Conservation (phyloP, 768 basidiomycete species). For the Leccinum barrowsii region DNA sequence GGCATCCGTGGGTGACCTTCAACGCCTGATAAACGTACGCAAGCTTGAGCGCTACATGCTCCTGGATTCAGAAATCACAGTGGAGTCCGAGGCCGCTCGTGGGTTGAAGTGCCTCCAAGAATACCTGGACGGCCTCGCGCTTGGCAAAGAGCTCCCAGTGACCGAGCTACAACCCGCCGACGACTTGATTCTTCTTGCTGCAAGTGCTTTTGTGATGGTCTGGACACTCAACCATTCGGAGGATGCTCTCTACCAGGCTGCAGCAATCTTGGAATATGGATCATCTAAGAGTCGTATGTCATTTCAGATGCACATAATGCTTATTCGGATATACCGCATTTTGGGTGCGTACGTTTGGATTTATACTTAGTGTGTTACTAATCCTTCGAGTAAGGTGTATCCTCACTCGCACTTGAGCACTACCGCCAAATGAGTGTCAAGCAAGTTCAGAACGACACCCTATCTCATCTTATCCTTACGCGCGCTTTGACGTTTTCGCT, state of each 20-base stretch:
- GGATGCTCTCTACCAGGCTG: constrained; percentile 60
- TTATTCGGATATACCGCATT: constrained; percentile 79
- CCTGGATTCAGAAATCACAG: constrained; percentile 43
- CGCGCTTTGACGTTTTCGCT: constrained; percentile 78
- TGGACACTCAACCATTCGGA: constrained; percentile 59
- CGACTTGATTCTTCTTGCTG: constrained; percentile 75
- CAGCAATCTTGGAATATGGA: constrained; percentile 67
- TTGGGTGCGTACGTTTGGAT: constrained; percentile 48
- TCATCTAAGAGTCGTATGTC: constrained; percentile 70
- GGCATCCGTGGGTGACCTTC: constrained; percentile 54
- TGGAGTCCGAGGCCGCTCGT: constrained; percentile 52
- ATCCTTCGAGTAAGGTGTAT: constrained; percentile 51
- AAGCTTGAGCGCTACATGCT: constrained; percentile 71
- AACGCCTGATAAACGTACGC: constrained; percentile 65
- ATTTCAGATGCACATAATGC: constrained; percentile 71
- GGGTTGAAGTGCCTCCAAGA: constrained; percentile 51
- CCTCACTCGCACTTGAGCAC: constrained; percentile 71
- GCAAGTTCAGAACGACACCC: constrained; percentile 84
- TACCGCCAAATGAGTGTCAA: constrained; percentile 77
- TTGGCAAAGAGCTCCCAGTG: constrained; percentile 61
- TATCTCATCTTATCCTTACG: constrained; percentile 79
- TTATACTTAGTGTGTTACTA: background rate
- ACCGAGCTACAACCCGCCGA: constrained; percentile 88
- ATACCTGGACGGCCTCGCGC: constrained; percentile 64
- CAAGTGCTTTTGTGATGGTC: constrained; percentile 59